Conservation (phyloP, 805 yeast genomes). For the Starmerella davenportii region DNA sequence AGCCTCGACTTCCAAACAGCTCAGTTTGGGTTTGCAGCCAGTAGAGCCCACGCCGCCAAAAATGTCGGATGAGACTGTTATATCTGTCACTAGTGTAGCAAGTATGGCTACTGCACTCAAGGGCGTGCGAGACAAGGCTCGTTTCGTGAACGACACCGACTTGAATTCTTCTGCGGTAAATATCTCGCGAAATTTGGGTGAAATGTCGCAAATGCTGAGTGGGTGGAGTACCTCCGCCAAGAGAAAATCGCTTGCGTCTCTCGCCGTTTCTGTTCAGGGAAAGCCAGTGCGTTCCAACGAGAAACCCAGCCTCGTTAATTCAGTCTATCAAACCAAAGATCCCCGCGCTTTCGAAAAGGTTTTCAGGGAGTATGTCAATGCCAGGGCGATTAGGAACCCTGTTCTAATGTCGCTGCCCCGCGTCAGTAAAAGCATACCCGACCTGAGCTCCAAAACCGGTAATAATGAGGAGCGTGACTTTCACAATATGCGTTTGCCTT, state of each 20-base stretch:
- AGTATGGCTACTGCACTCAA: slow-evolving; percentile 17
- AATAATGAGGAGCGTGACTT: neutral
- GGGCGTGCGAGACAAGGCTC: slow-evolving; percentile 10
- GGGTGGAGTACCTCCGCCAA: slow-evolving; percentile 7
- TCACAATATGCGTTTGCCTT: slow-evolving; percentile 2
- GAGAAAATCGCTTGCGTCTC: neutral
- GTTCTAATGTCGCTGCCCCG: slow-evolving; percentile 10
- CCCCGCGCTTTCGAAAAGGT: slow-evolving; percentile 15
- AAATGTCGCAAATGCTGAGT: slow-evolving; percentile 12
- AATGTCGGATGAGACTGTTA: slow-evolving; percentile 16
- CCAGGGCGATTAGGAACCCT: slow-evolving; percentile 13
- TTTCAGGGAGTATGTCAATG: slow-evolving; percentile 13
- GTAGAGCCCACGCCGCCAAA: slow-evolving; percentile 18
- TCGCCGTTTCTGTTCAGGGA: neutral
- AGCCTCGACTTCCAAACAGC: neutral
- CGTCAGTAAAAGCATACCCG: slow-evolving; percentile 1
- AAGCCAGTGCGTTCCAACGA: neutral
- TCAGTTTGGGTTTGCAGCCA: slow-evolving; percentile 13
- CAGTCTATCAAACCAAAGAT: slow-evolving; percentile 7
- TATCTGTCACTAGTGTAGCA: slow-evolving; percentile 15
- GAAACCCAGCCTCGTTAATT: neutral
- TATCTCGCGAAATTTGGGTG: slow-evolving; percentile 12
- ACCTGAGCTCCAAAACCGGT: neutral
- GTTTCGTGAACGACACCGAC: slow-evolving; percentile 16
- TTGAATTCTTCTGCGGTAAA: slow-evolving; percentile 14